Evolutionary conservation across 2,329 filamentous ascomycete species (phyloP).

Genomic region (Mollisia scopiformis): DNA sequence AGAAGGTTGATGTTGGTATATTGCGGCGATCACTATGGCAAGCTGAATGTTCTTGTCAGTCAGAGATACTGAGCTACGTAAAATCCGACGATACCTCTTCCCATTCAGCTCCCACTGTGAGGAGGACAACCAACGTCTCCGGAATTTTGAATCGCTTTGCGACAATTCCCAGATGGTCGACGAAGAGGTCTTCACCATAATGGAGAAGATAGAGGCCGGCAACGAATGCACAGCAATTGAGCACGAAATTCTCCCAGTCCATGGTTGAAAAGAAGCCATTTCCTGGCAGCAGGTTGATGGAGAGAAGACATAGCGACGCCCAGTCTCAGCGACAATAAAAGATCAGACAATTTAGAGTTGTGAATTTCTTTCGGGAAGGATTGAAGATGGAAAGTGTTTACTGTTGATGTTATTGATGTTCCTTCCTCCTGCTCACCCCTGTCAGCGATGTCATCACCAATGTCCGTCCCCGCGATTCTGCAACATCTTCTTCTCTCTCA

Average conservation of each 20-base stretch:
- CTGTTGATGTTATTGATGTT: background rate
- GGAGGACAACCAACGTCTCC: constrained; percentile 48
- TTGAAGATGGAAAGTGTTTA: background rate
- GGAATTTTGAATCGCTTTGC: constrained; percentile 47
- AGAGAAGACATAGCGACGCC: background rate
- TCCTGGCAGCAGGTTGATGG: background rate
- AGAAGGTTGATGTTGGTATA: constrained; percentile 46
- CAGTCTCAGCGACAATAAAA: background rate
- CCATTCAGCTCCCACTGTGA: constrained; percentile 56
- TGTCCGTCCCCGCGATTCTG: background rate
- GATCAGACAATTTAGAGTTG: background rate
- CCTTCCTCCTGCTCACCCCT: background rate
- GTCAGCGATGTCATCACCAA: background rate
- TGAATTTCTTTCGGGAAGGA: background rate
- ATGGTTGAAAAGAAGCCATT: background rate
- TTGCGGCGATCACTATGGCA: constrained; percentile 49
- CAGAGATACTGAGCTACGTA: background rate
- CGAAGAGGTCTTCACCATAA: constrained; percentile 53
- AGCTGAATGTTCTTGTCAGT: constrained; percentile 38
- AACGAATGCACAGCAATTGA: constrained; percentile 45
- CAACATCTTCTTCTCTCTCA: background rate
- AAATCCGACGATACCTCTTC: constrained; percentile 48
- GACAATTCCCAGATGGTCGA: constrained; percentile 50
- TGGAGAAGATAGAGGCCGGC: constrained; percentile 51
- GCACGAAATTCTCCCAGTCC: constrained; percentile 28